Evolutionary conservation across 768 basidiomycete genomes (phyloP), one percentile per base, ranked within the genome.

Genomic region (Boletus patriciae): DNA sequence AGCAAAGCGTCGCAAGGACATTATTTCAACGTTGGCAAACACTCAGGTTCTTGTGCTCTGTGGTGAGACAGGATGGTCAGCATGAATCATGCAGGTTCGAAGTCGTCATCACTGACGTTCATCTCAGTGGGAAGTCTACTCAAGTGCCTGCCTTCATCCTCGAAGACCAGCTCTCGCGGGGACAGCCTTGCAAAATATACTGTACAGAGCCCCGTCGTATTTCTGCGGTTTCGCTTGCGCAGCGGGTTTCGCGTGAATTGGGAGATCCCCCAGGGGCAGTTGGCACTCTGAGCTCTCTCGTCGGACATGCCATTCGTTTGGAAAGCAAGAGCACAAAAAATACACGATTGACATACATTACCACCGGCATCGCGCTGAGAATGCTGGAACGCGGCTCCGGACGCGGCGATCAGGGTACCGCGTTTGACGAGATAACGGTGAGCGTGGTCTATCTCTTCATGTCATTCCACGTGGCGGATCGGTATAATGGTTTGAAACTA

Each of bases 201-300:
- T 96, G 94, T 62, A 98, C 96, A 6, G 95, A 98, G 67, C 96
- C 96, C 6, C 83, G 96, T 43, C 85, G 96, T 41, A 98, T 98
- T 60, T 95, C 94, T 52, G 95, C 96, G 2, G 91, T 98, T 48
- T 98, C 96, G 0, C 81, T 98, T 8, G 96, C 96, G 0, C 92
- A 96, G 62, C 87, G 83, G 73, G 96, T 98, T 33, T 94, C 96
- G 19, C 83, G 83, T 46, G 96, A 99, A 71, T 77, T 99, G 4
- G 96, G 96, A 9, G 96, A 99, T 64, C 75, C 83, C 12, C 82
- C 85, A 0, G 90, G 87, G 54, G 78, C 83, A 23, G 85, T 93
- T 40, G 95, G 94, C 15, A 88, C 90, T 0, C 66, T 74, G 11
- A 80, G 78, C 49, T 95, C 93, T 45, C 78, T 96, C 18, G 90